Conservation (phyloP, 2,329 filamentous ascomycete species). For the Amesomyces nigricolor region DNA sequence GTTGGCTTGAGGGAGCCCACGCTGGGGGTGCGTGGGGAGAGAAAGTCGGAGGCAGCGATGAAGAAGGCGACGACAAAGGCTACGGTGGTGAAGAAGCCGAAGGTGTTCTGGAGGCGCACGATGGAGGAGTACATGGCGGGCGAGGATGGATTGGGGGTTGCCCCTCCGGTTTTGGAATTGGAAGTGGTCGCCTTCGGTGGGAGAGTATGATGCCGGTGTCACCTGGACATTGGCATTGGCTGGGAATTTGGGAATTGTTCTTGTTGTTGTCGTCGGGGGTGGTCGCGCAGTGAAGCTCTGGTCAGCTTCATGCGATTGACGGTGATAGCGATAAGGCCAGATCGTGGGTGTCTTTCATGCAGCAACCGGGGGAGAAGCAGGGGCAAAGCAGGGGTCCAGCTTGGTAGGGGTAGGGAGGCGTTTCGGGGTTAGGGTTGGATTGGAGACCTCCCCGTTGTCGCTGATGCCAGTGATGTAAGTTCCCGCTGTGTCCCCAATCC, state of each 20-base stretch:
- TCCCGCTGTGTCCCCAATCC: too few species aligned
- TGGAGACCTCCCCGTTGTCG: too few species aligned
- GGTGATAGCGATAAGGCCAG: slow-evolving; percentile 22
- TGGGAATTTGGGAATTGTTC: not conserved
- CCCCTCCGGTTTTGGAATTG: not conserved
- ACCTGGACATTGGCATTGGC: slow-evolving; percentile 14
- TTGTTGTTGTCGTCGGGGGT: not conserved
- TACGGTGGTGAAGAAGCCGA: slow-evolving; percentile 97
- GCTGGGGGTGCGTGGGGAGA: slow-evolving; percentile 61
- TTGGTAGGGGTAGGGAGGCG: too few species aligned
- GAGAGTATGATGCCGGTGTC: slow-evolving; percentile 4
- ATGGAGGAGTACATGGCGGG: slow-evolving; percentile 77
- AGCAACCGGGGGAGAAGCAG: slow-evolving; percentile 16
- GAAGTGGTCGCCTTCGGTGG: slow-evolving; percentile 1
- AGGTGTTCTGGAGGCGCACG: slow-evolving; percentile 82
- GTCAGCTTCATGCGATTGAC: slow-evolving; percentile 1
- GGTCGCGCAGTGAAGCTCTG: slow-evolving; percentile 11
- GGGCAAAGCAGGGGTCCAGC: not conserved
- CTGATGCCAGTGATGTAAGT: too few species aligned
- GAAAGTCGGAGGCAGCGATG: slow-evolving; percentile 74
- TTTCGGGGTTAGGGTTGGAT: not conserved
- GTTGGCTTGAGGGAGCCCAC: slow-evolving; percentile 56
- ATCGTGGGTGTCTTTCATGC: slow-evolving; percentile 18
- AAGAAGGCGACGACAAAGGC: slow-evolving; percentile 73
- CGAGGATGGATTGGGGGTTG: slow-evolving; percentile 4